A percentile compares a stretch with the other conserved stretches of the same genome.
Conservation (phyloP, 169 alveolate genomes). For the Babesia ovata region DNA sequence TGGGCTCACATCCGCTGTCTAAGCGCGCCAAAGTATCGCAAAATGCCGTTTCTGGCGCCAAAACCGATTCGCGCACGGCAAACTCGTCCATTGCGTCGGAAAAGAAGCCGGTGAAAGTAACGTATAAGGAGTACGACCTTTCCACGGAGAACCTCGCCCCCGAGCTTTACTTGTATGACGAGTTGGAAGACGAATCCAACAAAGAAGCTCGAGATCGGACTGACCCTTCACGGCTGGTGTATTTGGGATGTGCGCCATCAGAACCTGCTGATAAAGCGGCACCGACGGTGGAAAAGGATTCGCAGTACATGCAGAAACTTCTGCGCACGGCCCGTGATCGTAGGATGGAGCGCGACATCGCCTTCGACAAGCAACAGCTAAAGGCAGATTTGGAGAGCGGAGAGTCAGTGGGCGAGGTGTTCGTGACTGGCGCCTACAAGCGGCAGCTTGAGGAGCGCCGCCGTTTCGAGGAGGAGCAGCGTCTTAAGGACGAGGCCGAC, state of each 20-base stretch:
- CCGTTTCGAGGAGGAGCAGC: slow-evolving; percentile 66
- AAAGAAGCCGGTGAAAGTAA: not conserved
- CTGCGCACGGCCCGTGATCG: slow-evolving; percentile 74
- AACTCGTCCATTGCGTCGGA: slow-evolving; percentile 14
- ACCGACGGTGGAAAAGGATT: slow-evolving; percentile 47
- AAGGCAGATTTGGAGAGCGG: slow-evolving; percentile 66
- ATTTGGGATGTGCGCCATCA: slow-evolving; percentile 49
- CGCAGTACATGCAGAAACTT: slow-evolving; percentile 73
- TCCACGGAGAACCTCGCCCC: slow-evolving; percentile 36
- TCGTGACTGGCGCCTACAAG: slow-evolving; percentile 79
- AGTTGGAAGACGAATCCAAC: slow-evolving; percentile 1
- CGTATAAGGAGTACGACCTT: slow-evolving; percentile 27
- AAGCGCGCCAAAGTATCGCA: slow-evolving; percentile 25
- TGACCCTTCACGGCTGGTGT: slow-evolving; percentile 9
- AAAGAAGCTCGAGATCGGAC: not conserved
- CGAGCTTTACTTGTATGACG: slow-evolving; percentile 32
- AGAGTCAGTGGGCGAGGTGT: slow-evolving; percentile 67
- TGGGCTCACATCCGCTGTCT: slow-evolving; percentile 27
- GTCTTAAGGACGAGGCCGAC: slow-evolving; percentile 49
- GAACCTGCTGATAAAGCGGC: slow-evolving; percentile 21
- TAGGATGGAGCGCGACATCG: slow-evolving; percentile 72
- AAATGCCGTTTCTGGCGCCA: not conserved
- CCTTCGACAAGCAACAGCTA: slow-evolving; percentile 73
- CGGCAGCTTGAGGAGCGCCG: slow-evolving; percentile 75
- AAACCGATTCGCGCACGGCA: not conserved